phyloP scores from a whole-genome alignment of 2,329 filamentous ascomycete species.

The Ophiocordyceps unilateralis region DNA sequence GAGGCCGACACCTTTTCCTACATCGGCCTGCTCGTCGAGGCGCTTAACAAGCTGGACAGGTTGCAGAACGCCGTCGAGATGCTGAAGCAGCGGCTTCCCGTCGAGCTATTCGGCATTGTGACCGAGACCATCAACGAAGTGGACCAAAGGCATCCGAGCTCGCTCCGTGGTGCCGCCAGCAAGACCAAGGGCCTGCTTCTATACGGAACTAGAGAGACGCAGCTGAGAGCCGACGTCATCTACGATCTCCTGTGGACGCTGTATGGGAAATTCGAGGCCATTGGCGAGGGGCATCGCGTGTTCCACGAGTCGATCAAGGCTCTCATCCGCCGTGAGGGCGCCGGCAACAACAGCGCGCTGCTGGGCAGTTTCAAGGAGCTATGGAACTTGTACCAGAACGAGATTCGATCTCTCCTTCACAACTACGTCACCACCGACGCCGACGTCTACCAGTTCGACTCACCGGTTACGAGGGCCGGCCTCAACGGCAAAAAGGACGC shows the following conservation, averaged over 20 bases:
- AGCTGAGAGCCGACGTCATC: slow-evolving; percentile 68
- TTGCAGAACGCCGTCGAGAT: slow-evolving; percentile 75
- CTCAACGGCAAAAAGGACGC: slow-evolving; percentile 28
- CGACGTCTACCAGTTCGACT: slow-evolving; percentile 48
- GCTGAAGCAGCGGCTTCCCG: slow-evolving; percentile 81
- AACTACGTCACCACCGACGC: slow-evolving; percentile 92
- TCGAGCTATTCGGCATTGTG: slow-evolving; percentile 85
- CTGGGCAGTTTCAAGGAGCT: slow-evolving; percentile 87
- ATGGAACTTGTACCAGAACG: slow-evolving; percentile 96
- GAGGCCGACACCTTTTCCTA: slow-evolving; percentile 94
- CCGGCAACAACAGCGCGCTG: slow-evolving; percentile 44
- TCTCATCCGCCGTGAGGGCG: slow-evolving; percentile 67
- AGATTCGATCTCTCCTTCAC: slow-evolving; percentile 84
- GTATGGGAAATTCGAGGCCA: slow-evolving; percentile 93
- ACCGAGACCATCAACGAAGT: slow-evolving; percentile 92
- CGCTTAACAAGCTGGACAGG: slow-evolving; percentile 74
- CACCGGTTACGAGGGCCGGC: slow-evolving; percentile 29
- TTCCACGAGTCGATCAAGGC: slow-evolving; percentile 84
- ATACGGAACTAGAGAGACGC: slow-evolving; percentile 52
- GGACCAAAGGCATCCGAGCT: slow-evolving; percentile 79
- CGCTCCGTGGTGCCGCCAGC: slow-evolving; percentile 39
- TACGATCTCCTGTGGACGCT: slow-evolving; percentile 83
- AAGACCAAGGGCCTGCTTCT: slow-evolving; percentile 41
- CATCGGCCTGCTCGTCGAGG: slow-evolving; percentile 71
- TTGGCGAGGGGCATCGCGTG: slow-evolving; percentile 85